Base-by-base conservation (phyloP, 371 early-diverging fungal species). In the Gilbertella persicaria region DNA sequence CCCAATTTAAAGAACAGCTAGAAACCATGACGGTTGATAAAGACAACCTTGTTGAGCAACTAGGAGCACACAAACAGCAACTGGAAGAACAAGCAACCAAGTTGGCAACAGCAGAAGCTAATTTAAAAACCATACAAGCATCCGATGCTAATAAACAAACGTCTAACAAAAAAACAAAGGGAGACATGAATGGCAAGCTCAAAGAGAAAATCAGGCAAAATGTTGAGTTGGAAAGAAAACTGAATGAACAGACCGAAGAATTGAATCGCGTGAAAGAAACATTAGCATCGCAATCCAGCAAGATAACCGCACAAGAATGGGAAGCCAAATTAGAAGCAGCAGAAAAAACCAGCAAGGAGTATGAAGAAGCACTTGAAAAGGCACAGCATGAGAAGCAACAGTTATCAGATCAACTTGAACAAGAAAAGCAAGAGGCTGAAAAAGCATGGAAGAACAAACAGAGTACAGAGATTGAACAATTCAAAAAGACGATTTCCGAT, bases 131-230 rank as follows among this genome's bases (percentile, higher is more conserved):
- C n/a, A n/a, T n/a, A n/a, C n/a, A n/a, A n/a, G n/a, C n/a, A n/a
- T n/a, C n/a, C n/a, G n/a, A n/a, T n/a, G n/a, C n/a, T n/a, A n/a
- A n/a, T n/a, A n/a, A n/a, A n/a, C n/a, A n/a, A n/a, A n/a, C n/a
- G n/a, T n/a, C 40, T 3, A 30, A 55, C 0, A 39, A 82, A 6
- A 85, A 85, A 41, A 62, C 83, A 33, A 74, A 71, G 28, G 47
- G 50, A 1, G 56, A 61, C 29, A 62, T 50, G 28, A 39, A 58
- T 7, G 38, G 23, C 17, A 58, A 58, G 19, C 20, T 58, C 12
- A 50, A 45, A 24, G 45, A 29, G 2, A 39, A 46, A n/a, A 41
- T 55, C 6, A 47, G 28, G 52, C 52, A 35, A 42, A 50, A 71
- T 58, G 43, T 39, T 25, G 49, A 66, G 33, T 14, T 56, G 23